Percentiles rank a stretch among this genome's conserved stretches.
phyloP scores from a whole-genome alignment of 768 basidiomycete species.

The Lactarius psammicola region DNA sequence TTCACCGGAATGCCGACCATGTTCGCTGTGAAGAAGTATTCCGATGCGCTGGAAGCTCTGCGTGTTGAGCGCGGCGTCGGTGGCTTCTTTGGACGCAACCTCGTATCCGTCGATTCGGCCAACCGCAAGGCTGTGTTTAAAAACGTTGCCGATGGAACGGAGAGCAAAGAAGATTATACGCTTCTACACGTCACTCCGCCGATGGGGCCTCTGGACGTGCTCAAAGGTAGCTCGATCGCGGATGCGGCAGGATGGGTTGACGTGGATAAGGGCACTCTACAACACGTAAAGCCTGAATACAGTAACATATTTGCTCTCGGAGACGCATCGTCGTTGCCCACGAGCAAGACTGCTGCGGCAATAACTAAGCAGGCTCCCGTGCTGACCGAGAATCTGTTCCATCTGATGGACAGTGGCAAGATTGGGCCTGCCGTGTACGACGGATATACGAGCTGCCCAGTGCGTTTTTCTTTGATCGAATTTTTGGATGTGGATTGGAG shows the following conservation, averaged over 20 bases:
- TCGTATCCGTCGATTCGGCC: constrained; percentile 67
- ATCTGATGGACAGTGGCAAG: constrained; percentile 69
- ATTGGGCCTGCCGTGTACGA: constrained; percentile 72
- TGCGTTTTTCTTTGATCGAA: constrained; percentile 38
- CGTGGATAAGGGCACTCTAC: constrained; percentile 76
- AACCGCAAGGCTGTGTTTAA: constrained; percentile 84
- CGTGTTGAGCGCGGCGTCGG: constrained; percentile 76
- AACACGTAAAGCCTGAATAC: constrained; percentile 77
- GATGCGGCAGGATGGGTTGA: constrained; percentile 89
- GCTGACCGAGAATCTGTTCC: constrained; percentile 83
- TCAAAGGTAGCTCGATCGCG: constrained; percentile 74
- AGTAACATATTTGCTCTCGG: constrained; percentile 87
- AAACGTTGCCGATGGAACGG: constrained; percentile 60
- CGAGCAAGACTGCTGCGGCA: constrained; percentile 95
- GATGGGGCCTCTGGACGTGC: constrained; percentile 82
- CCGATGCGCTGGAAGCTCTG: constrained; percentile 77
- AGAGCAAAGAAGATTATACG: constrained; percentile 72
- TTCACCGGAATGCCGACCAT: constrained; percentile 92
- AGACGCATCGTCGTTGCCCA: constrained; percentile 90
- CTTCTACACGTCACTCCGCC: constrained; percentile 86
- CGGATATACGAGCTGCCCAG: constrained; percentile 88
- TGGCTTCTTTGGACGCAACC: constrained; percentile 81
- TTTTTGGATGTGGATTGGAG: constrained; percentile 5
- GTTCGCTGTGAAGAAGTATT: constrained; percentile 97
- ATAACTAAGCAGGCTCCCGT: constrained; percentile 91